Evolutionary conservation across 2,329 filamentous ascomycete species (phyloP), one percentile per base, ranked within the genome.

Genomic region (Cytospora leucostoma): DNA sequence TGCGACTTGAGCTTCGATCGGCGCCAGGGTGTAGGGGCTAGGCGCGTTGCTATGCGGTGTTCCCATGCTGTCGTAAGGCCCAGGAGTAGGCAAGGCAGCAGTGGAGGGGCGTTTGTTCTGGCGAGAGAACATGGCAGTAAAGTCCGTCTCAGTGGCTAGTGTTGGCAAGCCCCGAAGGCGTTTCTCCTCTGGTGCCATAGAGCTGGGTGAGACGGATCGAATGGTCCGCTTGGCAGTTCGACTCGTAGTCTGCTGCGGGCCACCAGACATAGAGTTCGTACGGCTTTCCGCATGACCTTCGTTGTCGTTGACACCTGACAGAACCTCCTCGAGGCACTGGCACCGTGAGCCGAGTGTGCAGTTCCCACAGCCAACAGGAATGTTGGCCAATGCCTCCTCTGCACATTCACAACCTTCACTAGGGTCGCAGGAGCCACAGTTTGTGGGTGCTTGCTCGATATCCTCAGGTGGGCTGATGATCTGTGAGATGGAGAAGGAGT

Each of bases 91-190:
- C 67, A 68, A 71, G 47, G 67, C 67, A 54, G 67, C 37, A 34
- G 62, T 57, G 21, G 50, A n/a, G 19, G 17, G 38, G 67, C 58
- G 68, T 72, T 69, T 57, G 78, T 54, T 72, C 68, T 80, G 78
- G 71, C 80, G 78, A 61, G 84, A 78, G 71, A 90, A 90, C 68
- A 86, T 82, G 66, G 83, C 76, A 7, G 90, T 92, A 69, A 93
- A 93, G 72, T 93, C 90, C 53, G 88, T 88, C 75, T 93, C 91
- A 67, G 87, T 82, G n/a, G 64, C 64, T 74, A 15, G 75, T 74
- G 61, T 84, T 79, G 49, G 49, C 32, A 61, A 66, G 3, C 81
- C 74, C 21, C 82, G 82, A 50, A 80, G 80, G 38, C 84, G 82
- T 73, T 90, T 90, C 67, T 84, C 84, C 2, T 77, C 74, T 0